Evolutionary conservation across 176 grass and related monocot genomes (phyloP), one percentile per base, ranked within the genome.

Genomic region (Chloris gayana): DNA sequence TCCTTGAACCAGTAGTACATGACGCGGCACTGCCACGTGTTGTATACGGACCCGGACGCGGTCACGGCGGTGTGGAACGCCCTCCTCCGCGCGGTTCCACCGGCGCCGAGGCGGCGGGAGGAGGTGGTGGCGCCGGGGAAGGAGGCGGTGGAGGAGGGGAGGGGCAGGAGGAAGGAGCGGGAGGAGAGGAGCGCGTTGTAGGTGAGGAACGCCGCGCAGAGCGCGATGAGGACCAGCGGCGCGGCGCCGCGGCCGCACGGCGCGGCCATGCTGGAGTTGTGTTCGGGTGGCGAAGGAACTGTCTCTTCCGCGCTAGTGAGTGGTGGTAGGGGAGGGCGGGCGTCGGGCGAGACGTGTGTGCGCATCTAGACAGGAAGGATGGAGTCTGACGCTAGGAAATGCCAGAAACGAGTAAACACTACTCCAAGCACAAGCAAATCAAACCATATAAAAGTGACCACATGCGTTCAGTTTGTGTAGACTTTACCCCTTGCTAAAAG

Each of bases 1-100:
- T 89, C 57, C 88, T 91, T 98, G 92, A 95, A 98, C 92, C 95
- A 98, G 90, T 95, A 87, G 74, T 98, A 98, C 95, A 98, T 98
- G 41, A 98, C 84, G 67, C 92, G 80, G 81, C 95, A 98, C 75
- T 95, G 95, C 95, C 95, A 98, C 59, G 90, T 87, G 84, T 76
- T 95, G 86, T 98, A 98, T 3, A 87, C 85, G 25, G 88, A 87
- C 39, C 76, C 87, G 1, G 88, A 89, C 19, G 95, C 84, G 2
- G 95, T 98, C 29, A 95, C 92, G 26, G 95, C 95, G 27, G 92
- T 94, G 92, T 98, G 95, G 86, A 98, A 98, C 34, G 24, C 38
- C 79, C 85, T 81, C 38, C 54, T 62, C 14, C 46, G 29, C 5
- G 1, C 25, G 11, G 4, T 2, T n/a, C n/a, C n/a, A n/a, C n/a